Evolutionary conservation across 495 filamentous ascomycete species (phyloP).

Genomic region (Neurospora africana): DNA sequence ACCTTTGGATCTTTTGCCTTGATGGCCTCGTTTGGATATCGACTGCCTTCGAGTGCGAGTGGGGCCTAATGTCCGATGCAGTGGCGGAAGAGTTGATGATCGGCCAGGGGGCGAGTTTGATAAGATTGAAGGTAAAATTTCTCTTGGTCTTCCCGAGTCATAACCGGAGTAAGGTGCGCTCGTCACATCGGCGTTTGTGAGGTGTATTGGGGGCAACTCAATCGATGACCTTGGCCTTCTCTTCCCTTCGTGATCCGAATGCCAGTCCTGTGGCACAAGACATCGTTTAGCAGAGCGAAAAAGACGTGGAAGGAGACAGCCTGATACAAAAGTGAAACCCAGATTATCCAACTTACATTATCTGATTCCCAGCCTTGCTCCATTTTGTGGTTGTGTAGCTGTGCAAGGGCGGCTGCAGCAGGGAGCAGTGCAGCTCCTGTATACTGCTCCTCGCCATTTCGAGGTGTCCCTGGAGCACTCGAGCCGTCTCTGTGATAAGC

Average conservation of each 20-base stretch:
- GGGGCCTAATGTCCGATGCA: slow-evolving; percentile 52
- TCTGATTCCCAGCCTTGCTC: slow-evolving; percentile 80
- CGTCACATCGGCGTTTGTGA: slow-evolving; percentile 49
- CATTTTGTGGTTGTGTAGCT: slow-evolving; percentile 68
- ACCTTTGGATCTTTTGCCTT: slow-evolving; percentile 62
- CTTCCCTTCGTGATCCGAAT: slow-evolving; percentile 60
- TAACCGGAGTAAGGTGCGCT: slow-evolving; percentile 58
- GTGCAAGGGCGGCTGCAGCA: slow-evolving; percentile 76
- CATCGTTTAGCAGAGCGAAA: slow-evolving; percentile 17
- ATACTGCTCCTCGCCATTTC: slow-evolving; percentile 63
- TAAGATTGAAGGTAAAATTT: slow-evolving; percentile 72
- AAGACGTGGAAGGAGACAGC: not conserved
- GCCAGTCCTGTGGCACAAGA: slow-evolving; percentile 44
- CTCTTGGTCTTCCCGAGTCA: slow-evolving; percentile 49
- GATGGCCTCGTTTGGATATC: slow-evolving; percentile 68
- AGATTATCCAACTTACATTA: slow-evolving; percentile 44
- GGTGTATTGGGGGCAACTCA: slow-evolving; percentile 63
- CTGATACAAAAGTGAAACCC: not conserved
- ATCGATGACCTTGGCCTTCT: slow-evolving; percentile 48
- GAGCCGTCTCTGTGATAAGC: slow-evolving; percentile 52
- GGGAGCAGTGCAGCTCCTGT: slow-evolving; percentile 48
- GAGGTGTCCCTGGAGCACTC: slow-evolving; percentile 60
- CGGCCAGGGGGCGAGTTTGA: slow-evolving; percentile 73
- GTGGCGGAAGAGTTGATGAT: slow-evolving; percentile 74
- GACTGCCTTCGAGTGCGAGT: slow-evolving; percentile 73